Conservation (phyloP, 208 protist genomes). For the Trypanosoma brucei region DNA sequence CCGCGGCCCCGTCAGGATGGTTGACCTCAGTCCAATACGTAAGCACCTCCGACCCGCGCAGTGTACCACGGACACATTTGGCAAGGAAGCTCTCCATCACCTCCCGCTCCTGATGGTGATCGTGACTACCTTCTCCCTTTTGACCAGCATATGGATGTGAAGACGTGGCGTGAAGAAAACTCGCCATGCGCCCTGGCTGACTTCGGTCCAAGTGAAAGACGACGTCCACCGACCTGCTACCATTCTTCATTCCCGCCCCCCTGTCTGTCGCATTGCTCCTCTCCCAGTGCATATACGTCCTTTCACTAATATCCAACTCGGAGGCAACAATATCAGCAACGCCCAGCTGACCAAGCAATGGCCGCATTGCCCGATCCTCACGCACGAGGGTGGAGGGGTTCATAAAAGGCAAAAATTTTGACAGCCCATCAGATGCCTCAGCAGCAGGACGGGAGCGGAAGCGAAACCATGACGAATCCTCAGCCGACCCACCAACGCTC, state of each 20-base stretch:
- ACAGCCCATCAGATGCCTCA: slow-evolving; percentile 3
- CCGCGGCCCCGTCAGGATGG: slow-evolving; percentile 50
- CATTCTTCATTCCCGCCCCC: too few species aligned
- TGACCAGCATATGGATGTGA: background rate
- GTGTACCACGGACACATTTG: slow-evolving; percentile 53
- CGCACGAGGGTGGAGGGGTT: slow-evolving; percentile 37
- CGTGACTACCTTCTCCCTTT: background rate
- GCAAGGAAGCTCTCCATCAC: slow-evolving; percentile 30
- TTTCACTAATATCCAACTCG: slow-evolving; percentile 62
- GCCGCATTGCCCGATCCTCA: slow-evolving; percentile 45
- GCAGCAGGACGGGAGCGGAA: background rate
- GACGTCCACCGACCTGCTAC: slow-evolving; percentile 30
- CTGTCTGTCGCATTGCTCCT: too few species aligned
- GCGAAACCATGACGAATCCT: slow-evolving; percentile 2
- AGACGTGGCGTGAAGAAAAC: slow-evolving; percentile 29
- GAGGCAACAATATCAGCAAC: slow-evolving; percentile 56
- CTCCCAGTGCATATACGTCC: background rate
- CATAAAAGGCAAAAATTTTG: slow-evolving; percentile 52
- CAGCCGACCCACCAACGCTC: background rate
- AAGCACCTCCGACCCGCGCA: slow-evolving; percentile 59
- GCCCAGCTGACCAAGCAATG: slow-evolving; percentile 58
- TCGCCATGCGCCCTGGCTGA: slow-evolving; percentile 36
- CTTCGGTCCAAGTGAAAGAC: slow-evolving; percentile 63
- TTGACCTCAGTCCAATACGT: slow-evolving; percentile 77
- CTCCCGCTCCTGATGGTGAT: background rate